These are phyloP conservation scores for Gloeostereum incarnatum DNA, from an alignment of 768 basidiomycete species.

Conservation along the genomic window DNA sequence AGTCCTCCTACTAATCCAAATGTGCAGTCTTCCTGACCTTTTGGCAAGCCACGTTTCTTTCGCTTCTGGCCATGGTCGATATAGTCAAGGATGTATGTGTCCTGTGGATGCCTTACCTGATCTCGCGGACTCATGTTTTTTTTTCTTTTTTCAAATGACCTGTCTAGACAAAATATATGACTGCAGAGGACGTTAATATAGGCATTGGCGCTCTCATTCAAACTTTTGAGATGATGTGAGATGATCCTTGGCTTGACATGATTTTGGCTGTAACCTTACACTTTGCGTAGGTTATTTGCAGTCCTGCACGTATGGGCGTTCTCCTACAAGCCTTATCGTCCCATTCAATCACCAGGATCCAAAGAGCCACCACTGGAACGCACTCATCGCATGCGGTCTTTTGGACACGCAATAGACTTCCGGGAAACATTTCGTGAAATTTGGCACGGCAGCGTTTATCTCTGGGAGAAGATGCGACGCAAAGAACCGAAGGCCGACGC, in stretches of 20 bases:
- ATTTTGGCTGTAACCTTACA: slow-evolving; percentile 8
- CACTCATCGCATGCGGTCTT: slow-evolving; percentile 48
- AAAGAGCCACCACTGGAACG: slow-evolving; percentile 19
- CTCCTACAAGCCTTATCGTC: slow-evolving; percentile 54
- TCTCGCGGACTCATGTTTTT: neutral
- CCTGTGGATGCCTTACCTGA: no score
- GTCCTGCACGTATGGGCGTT: slow-evolving; percentile 68
- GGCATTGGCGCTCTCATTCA: slow-evolving; percentile 61
- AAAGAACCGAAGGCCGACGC: slow-evolving; percentile 42
- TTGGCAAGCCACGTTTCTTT: slow-evolving; percentile 63
- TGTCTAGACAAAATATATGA: slow-evolving; percentile 54
- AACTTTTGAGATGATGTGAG: slow-evolving; percentile 71
- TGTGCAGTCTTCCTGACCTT: slow-evolving; percentile 59
- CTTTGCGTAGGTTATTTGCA: slow-evolving; percentile 41
- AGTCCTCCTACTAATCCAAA: neutral
- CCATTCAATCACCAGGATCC: slow-evolving; percentile 17
- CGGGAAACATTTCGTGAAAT: slow-evolving; percentile 61
- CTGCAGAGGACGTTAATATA: slow-evolving; percentile 63
- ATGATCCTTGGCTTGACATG: slow-evolving; percentile 4
- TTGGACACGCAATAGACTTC: slow-evolving; percentile 60
- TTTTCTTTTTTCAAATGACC: neutral
- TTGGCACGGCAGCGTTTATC: slow-evolving; percentile 46
- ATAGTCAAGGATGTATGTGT: slow-evolving; percentile 52
- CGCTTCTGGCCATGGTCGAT: slow-evolving; percentile 44
- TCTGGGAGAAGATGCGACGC: slow-evolving; percentile 42